Percentiles rank a stretch among this genome's conserved stretches.
Evolutionary conservation across 257 asterid genomes (phyloP).

Genomic region (Echites panduratus): DNA sequence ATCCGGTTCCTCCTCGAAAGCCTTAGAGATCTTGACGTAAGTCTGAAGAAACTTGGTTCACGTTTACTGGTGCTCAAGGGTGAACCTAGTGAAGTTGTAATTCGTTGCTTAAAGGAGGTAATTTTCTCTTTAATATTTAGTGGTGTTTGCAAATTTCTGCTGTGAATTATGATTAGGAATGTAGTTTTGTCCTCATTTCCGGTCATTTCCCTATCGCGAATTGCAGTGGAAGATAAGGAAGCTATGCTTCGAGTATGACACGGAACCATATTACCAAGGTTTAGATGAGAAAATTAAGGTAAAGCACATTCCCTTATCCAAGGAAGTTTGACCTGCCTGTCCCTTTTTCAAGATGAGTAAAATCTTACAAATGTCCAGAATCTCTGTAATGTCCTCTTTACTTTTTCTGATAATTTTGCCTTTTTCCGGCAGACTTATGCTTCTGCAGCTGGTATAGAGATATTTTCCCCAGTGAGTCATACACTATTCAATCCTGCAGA

Average conservation of each 20-base stretch:
- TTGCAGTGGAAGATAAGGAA: constrained; percentile 77
- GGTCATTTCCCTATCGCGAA: constrained; percentile 9
- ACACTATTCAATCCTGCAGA: constrained; percentile 86
- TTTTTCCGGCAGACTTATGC: constrained; percentile 50
- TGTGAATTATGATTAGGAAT: not conserved
- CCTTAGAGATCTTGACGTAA: constrained; percentile 65
- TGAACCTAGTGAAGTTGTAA: constrained; percentile 65
- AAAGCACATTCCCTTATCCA: constrained; percentile 7
- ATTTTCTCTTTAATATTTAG: not conserved
- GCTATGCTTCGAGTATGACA: constrained; percentile 85
- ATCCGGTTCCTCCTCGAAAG: constrained; percentile 76
- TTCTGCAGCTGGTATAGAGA: constrained; percentile 51
- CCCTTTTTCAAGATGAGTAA: not conserved
- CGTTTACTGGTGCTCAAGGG: constrained; percentile 84
- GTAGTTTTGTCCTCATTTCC: not conserved
- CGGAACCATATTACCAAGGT: constrained; percentile 84
- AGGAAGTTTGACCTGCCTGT: not conserved
- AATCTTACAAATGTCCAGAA: not conserved
- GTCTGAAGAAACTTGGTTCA: constrained; percentile 62
- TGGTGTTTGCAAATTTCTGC: not conserved
- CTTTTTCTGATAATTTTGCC: not conserved
- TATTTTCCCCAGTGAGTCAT: constrained; percentile 87
- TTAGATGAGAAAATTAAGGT: constrained; percentile 67
- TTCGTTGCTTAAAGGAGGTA: constrained; percentile 76
- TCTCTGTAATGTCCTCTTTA: not conserved